phyloP scores from a whole-genome alignment of 768 basidiomycete genomes.

The Clitopilus passeckerianus region DNA sequence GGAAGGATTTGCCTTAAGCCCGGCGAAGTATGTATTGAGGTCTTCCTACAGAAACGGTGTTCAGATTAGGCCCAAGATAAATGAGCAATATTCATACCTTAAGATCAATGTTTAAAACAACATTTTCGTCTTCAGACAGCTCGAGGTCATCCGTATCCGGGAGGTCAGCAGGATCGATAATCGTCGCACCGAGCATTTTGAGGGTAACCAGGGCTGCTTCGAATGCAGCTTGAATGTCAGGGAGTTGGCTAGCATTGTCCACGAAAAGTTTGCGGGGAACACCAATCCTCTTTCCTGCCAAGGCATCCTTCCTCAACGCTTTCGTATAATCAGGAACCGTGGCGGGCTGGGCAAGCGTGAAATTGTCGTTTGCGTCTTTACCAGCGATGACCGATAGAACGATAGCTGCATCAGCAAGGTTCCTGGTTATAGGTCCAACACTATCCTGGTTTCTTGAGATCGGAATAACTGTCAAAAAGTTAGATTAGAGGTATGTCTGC shows the following conservation, averaged over 20 bases:
- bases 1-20: constrained; percentile 46
- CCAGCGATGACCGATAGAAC: constrained; percentile 56
- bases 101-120: constrained; percentile 52
- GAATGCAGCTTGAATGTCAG: constrained; percentile 31
- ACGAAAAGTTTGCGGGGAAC: constrained; percentile 41
- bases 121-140: constrained; percentile 44
- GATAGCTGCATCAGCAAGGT: constrained; percentile 48
- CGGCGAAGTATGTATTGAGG: constrained; percentile 42
- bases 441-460: constrained; percentile 56
- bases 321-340: constrained; percentile 50
- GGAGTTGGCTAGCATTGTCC: constrained; percentile 20
- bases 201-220: constrained; percentile 33
- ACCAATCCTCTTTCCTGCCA: constrained; percentile 49
- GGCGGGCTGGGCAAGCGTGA: constrained; percentile 46
- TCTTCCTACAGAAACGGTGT: constrained; percentile 34
- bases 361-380: constrained; percentile 48
- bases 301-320: constrained; percentile 39
- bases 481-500: background rate
- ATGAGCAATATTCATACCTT: constrained; percentile 33
- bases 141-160: constrained; percentile 48
- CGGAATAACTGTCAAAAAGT: constrained; percentile 38
- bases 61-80: background rate
- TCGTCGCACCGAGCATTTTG: constrained; percentile 36
- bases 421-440: constrained; percentile 52
- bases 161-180: constrained; percentile 62